Base-by-base conservation (phyloP, 305 asterid species). In the Rubia occidens region DNA sequence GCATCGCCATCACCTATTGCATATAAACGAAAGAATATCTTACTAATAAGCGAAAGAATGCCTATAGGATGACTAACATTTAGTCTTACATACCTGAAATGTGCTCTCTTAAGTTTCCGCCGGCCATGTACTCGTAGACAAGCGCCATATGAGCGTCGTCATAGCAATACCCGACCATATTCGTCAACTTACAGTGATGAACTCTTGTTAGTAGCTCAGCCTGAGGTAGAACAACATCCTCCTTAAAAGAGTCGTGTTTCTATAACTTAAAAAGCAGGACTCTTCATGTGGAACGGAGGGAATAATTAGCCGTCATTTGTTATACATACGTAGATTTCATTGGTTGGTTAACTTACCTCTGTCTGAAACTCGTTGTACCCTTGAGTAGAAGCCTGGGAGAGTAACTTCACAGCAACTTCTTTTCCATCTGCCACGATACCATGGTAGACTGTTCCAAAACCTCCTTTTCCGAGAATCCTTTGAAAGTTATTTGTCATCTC, bases 371-470 rank as follows among this genome's bases (percentile, higher is more conserved):
- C 81, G 35, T 67, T 77, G 54, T 56, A 73, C 0, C 80, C 78
- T 60, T 82, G 81, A 61, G 66, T 26, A 0, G 82, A 67, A 15
- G 84, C 59, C 10, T 53, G 75, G 15, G 82, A 77, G 3, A 83
- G 82, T 29, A 81, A 53, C 78, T 85, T 85, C 44, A 85, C 84
- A 8, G 90, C 86, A n/a, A 85, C 85, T 47, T 78, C 62, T n/a
- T 37, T 64, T 21, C 74, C 78, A 54, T 56, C 71, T 37, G 71
- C 42, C 18, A 63, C 49, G 21, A 9, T 24, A 17, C 88, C 85
- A 42, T 55, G 78, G 68, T 83, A 85, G 10, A 85, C 88, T 13
- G 74, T 71, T 9, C 90, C 87, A 65, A 83, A 85, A 47, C 88
- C 86, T 21, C 90, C 90, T 70, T 77, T 67, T 0, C 88, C 88